phyloP scores from a whole-genome alignment of 2,329 filamentous ascomycete species.

The Xylariaceae sp. region DNA sequence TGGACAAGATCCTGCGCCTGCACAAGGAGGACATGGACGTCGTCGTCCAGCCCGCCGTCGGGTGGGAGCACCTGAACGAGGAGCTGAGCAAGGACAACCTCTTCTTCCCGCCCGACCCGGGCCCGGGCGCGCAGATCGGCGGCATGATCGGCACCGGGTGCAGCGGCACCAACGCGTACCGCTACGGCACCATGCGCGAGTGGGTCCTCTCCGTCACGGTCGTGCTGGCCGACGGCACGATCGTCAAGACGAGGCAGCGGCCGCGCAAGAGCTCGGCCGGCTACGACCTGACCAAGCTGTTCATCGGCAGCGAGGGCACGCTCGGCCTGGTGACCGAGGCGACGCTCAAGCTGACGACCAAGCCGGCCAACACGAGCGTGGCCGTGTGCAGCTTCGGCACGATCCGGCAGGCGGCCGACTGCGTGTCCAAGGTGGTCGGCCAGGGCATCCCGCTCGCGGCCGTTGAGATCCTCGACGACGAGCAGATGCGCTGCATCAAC shows the following conservation, averaged over 20 bases:
- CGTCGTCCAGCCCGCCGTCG: slow-evolving; percentile 66
- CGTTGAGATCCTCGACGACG: slow-evolving; percentile 74
- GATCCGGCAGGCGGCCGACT: slow-evolving; percentile 61
- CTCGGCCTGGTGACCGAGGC: slow-evolving; percentile 75
- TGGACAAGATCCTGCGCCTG: slow-evolving; percentile 65
- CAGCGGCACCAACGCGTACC: slow-evolving; percentile 73
- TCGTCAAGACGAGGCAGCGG: slow-evolving; percentile 73
- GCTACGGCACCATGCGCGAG: slow-evolving; percentile 84
- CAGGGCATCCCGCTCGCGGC: slow-evolving; percentile 71
- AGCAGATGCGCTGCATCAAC: slow-evolving; percentile 61
- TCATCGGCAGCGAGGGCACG: slow-evolving; percentile 79
- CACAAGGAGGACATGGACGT: slow-evolving; percentile 65
- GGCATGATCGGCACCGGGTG: slow-evolving; percentile 67
- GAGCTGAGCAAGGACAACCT: slow-evolving; percentile 61
- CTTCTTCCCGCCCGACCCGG: slow-evolving; percentile 82
- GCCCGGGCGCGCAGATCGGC: slow-evolving; percentile 78
- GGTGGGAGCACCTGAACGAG: slow-evolving; percentile 75
- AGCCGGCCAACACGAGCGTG: slow-evolving; percentile 67
- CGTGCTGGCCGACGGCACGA: slow-evolving; percentile 73
- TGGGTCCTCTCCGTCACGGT: slow-evolving; percentile 80
- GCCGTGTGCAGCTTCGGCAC: slow-evolving; percentile 50
- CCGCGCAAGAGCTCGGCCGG: slow-evolving; percentile 74
- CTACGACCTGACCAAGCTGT: slow-evolving; percentile 75
- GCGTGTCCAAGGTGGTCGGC: slow-evolving; percentile 65
- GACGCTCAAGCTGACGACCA: slow-evolving; percentile 67